Conservation (phyloP, 192 early-diverging fungal species). For the Gonapodya prolifera region DNA sequence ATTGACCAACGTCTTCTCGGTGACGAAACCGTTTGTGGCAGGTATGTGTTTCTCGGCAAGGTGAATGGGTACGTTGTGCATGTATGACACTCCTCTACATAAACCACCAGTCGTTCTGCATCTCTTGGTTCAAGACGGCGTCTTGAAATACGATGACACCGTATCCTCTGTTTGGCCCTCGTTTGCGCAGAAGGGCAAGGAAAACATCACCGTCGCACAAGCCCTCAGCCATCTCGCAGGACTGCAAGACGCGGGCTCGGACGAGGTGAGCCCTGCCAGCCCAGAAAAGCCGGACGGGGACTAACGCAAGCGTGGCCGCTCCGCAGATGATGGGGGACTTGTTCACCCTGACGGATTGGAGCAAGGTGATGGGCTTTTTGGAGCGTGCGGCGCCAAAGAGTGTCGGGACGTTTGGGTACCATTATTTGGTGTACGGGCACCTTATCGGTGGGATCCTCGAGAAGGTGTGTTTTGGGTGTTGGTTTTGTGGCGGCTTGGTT, state of each 20-base stretch:
- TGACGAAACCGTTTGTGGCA: background rate
- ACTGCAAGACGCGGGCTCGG: constrained; percentile 11
- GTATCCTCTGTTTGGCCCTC: constrained; percentile 14
- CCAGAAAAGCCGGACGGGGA: too few species aligned
- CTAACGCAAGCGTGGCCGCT: too few species aligned
- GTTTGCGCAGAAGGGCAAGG: constrained; percentile 12
- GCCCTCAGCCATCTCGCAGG: constrained; percentile 12
- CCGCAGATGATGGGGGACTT: constrained; percentile 2
- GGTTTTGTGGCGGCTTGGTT: background rate
- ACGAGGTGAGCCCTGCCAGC: too few species aligned
- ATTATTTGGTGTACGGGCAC: constrained; percentile 15
- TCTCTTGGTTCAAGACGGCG: constrained; percentile 7
- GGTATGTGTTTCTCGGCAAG: background rate
- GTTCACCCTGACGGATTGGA: constrained; percentile 14
- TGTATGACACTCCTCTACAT: too few species aligned
- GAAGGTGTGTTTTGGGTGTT: too few species aligned
- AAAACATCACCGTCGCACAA: constrained; percentile 12
- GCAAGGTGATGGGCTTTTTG: constrained; percentile 13
- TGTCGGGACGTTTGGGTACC: constrained; percentile 14
- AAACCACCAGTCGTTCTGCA: constrained; percentile 6
- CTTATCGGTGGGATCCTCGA: constrained; percentile 17
- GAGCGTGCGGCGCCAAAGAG: constrained; percentile 11
- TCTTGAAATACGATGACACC: constrained; percentile 5
- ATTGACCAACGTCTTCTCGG: background rate
- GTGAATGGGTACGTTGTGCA: too few species aligned